Conservation (phyloP, 306 rosid species). For the Pueraria montana region DNA sequence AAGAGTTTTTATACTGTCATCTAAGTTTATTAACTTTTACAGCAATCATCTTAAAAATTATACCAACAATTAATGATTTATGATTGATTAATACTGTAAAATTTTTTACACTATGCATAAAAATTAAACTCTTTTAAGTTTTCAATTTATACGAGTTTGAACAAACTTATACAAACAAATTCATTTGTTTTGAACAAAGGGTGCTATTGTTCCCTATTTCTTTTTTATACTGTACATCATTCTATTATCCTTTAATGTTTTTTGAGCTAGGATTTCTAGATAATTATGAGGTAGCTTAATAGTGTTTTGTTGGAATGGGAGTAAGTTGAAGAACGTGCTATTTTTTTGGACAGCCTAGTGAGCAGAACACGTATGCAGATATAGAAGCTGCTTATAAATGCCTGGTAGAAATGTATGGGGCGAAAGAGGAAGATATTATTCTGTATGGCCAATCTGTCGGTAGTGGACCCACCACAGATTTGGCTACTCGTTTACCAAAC, state of each 20-base stretch:
- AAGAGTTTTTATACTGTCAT: neutral
- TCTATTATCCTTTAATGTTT: neutral
- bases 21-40: neutral
- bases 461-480: conserved; percentile 92
- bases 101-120: neutral
- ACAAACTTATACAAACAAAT: neutral
- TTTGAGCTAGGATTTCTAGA: neutral
- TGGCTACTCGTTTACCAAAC: conserved; percentile 78
- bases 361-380: conserved; percentile 96
- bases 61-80: neutral
- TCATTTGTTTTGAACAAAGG: neutral
- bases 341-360: conserved; percentile 79
- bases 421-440: conserved; percentile 91
- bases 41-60: neutral
- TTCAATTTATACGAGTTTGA: neutral
- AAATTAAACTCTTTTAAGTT: neutral
- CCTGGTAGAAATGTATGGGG: conserved; percentile 82
- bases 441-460: conserved; percentile 98
- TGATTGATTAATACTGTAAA: neutral
- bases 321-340: conserved; percentile 27
- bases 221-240: neutral
- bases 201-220: neutral
- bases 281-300: conserved; percentile 28
- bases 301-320: neutral
- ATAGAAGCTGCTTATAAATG: conserved; percentile 93